Conservation (phyloP, 192 early-diverging fungal species). For the Coemansia sp. region DNA sequence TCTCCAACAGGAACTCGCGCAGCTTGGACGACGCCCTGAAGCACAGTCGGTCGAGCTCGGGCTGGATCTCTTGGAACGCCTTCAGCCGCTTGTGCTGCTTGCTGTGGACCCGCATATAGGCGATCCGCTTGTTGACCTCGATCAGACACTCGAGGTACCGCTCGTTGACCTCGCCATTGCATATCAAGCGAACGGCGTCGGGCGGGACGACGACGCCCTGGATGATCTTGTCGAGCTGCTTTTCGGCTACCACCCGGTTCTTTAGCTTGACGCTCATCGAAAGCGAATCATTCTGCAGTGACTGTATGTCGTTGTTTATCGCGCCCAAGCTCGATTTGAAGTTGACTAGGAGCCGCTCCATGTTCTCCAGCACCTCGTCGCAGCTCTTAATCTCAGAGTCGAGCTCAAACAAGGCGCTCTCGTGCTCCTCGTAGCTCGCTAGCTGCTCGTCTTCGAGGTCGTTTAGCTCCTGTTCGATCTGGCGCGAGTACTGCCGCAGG, state of each 20-base stretch:
- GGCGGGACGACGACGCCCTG: slow-evolving; percentile 86
- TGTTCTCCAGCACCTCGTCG: slow-evolving; percentile 74
- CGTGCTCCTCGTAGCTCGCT: slow-evolving; percentile 42
- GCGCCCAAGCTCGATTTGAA: slow-evolving; percentile 87
- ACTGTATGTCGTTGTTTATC: slow-evolving; percentile 85
- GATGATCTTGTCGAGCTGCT: slow-evolving; percentile 67
- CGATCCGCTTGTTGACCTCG: slow-evolving; percentile 87
- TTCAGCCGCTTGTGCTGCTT: slow-evolving; percentile 73
- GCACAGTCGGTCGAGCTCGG: slow-evolving; percentile 88
- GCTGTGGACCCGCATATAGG: slow-evolving; percentile 68
- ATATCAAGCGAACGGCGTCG: slow-evolving; percentile 75
- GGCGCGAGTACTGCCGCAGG: slow-evolving; percentile 78
- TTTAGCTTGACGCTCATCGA: slow-evolving; percentile 78
- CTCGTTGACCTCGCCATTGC: slow-evolving; percentile 90
- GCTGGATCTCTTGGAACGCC: slow-evolving; percentile 82
- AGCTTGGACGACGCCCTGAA: slow-evolving; percentile 81
- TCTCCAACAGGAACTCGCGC: slow-evolving; percentile 81
- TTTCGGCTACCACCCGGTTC: slow-evolving; percentile 82
- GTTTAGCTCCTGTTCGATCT: slow-evolving; percentile 73
- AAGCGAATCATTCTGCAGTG: slow-evolving; percentile 77
- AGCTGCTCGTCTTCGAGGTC: slow-evolving; percentile 68
- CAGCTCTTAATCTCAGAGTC: slow-evolving; percentile 59
- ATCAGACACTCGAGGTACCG: slow-evolving; percentile 77
- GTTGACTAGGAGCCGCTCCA: slow-evolving; percentile 80
- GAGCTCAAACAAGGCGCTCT: slow-evolving; percentile 33